Conservation (phyloP, 306 rosid genomes). For the Sechiopsis laciniata region DNA sequence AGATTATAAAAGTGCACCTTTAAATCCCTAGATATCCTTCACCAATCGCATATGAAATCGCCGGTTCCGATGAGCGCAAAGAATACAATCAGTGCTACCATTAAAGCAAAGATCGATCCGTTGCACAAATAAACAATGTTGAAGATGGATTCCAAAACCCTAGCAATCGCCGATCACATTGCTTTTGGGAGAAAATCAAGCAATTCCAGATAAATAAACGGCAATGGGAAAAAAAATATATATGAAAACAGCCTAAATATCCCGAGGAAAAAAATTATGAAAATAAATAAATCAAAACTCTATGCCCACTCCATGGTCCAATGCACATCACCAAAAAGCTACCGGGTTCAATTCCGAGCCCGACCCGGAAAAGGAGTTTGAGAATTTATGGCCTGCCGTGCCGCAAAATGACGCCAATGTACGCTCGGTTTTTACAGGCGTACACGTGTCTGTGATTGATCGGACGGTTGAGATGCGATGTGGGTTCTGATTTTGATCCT, state of each 20-base stretch:
- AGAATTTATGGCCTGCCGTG: not conserved
- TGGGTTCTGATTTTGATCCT: not conserved
- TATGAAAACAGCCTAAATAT: not conserved
- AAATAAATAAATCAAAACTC: not conserved
- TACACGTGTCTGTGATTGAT: not conserved
- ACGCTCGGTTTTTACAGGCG: not conserved
- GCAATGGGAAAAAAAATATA: not conserved
- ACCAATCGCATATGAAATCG: slow-evolving; percentile 14
- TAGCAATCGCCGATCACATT: slow-evolving; percentile 40
- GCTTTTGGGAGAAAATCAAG: slow-evolving; percentile 23
- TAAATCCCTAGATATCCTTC: not conserved
- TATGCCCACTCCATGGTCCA: slow-evolving; percentile 9
- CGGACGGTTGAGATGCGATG: not conserved
- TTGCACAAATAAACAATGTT: not conserved
- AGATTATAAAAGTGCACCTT: slow-evolving; percentile 4
- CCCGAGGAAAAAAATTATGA: not conserved
- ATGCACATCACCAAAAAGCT: not conserved
- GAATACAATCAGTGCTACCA: not conserved
- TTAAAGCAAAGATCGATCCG: not conserved
- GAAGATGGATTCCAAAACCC: slow-evolving; percentile 47
- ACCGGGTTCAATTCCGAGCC: slow-evolving; percentile 3
- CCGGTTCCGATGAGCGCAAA: not conserved
- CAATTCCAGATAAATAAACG: slow-evolving; percentile 7
- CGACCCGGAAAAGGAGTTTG: not conserved
- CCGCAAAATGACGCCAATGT: not conserved